Evolutionary conservation across 257 asterid species (phyloP), one percentile per base, ranked within the genome.

Genomic region (Coffea canephora): DNA sequence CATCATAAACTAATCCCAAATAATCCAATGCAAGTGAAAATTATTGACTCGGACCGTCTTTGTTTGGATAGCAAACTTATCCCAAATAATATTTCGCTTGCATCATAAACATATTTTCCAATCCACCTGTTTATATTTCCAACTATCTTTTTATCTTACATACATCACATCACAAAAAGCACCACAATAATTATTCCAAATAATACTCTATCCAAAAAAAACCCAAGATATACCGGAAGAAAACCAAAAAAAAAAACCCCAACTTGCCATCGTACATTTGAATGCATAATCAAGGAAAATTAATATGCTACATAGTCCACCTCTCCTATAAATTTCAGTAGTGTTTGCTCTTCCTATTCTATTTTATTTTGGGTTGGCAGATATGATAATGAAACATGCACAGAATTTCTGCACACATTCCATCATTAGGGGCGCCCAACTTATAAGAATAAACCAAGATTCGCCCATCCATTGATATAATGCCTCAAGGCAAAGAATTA

Each of bases 361-460:
- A 62, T 59, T 31, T 57, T 54, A 11, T 43, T n/a, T 79, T 80
- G 76, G 80, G 80, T 73, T 14, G 73, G 84, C 67, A 68, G 84
- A 68, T 48, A 36, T 25, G 81, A 62, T 48, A 71, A 69, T 34
- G 39, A 27, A 77, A 71, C 25, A 48, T 52, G 43, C 43, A 34
- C 15, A 67, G 23, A 66, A 3, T 31, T 67, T 15, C 46, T 57
- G 41, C 68, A 50, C 19, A 43, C 18, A 57, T 76, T 68, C 83
- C 75, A 82, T 80, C 71, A 81, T 85, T 77, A 74, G 87, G 85
- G 84, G 86, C 75, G 78, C 82, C 87, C 81, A 83, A 77, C 70
- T 70, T 61, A 48, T 69, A 75, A 71, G 80, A 80, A 70, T 39
- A 69, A 27, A 3, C 1, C 14, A 46, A 36, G 45, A 36, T 12